These are phyloP conservation scores for Phragmites australis DNA, from an alignment of 176 grass and related monocot species.

Conservation along the genomic window DNA sequence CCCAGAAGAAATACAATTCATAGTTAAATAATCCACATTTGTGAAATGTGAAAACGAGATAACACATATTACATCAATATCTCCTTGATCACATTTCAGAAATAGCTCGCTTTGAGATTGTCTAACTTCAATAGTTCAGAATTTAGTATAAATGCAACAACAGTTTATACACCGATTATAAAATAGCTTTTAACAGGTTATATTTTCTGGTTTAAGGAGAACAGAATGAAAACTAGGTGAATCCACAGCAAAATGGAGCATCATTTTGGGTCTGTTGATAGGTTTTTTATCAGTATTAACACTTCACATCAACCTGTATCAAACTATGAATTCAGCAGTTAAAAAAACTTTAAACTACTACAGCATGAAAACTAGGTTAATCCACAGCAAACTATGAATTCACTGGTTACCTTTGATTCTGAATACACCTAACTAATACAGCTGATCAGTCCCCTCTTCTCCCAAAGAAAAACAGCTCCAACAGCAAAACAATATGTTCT, in stretches of 20 bases:
- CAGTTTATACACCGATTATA: background rate
- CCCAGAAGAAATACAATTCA: background rate
- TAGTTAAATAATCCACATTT: background rate
- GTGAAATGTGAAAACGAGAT: background rate
- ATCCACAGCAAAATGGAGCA: background rate
- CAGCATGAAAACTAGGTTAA: background rate
- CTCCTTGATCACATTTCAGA: background rate
- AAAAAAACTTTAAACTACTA: conserved; percentile 14
- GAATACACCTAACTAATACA: too few relatives aligned
- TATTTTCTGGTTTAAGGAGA: background rate
- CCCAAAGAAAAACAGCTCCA: too few relatives aligned
- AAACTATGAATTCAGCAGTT: background rate
- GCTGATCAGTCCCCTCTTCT: background rate
- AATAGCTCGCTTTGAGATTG: background rate
- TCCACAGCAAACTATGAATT: background rate
- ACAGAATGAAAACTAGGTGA: background rate
- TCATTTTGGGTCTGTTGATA: background rate
- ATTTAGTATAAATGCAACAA: background rate
- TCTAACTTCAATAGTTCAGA: background rate
- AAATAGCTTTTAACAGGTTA: background rate
- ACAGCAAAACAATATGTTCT: conserved; percentile 28
- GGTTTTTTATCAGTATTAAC: background rate
- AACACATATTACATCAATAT: background rate
- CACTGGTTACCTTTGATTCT: too few relatives aligned
- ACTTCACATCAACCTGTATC: background rate